Percentiles rank a stretch among this genome's conserved stretches.
Evolutionary conservation across 495 filamentous ascomycete genomes (phyloP).

Genomic region (Xylaria cubensis): DNA sequence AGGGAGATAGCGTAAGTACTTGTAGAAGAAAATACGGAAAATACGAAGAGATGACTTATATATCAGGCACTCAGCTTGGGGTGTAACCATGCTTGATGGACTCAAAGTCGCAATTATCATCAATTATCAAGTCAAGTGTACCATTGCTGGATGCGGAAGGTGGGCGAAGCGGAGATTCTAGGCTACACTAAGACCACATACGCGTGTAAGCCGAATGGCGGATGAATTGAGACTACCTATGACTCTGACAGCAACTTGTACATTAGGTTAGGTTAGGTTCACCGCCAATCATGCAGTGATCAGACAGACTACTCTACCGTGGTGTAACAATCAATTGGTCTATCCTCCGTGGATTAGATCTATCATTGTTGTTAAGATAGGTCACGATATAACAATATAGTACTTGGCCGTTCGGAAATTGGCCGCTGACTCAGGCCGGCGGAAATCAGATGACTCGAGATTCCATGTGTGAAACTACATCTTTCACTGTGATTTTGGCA

Average conservation of each 20-base stretch:
- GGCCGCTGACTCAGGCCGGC: constrained; percentile 2
- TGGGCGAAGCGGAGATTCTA: constrained; percentile 7
- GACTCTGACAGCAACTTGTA: background rate
- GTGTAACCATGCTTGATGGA: background rate
- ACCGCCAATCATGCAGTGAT: constrained; percentile 20
- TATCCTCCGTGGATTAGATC: background rate
- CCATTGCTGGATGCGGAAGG: constrained; percentile 20
- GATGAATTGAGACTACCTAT: background rate
- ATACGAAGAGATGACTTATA: constrained; percentile 9
- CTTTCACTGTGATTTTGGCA: background rate
- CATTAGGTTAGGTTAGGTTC: background rate
- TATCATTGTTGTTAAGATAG: background rate
- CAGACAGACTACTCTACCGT: background rate
- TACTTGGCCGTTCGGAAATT: too few species aligned
- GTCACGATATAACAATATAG: too few species aligned
- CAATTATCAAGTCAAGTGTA: background rate
- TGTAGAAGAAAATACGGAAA: background rate
- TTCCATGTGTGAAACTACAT: constrained; percentile 1
- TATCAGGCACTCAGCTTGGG: background rate
- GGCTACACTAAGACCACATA: background rate
- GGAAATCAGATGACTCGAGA: constrained; percentile 4
- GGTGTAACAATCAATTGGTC: constrained; percentile 3
- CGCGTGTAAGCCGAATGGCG: constrained; percentile 11
- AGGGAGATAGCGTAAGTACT: background rate
- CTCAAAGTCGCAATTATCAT: background rate